These are phyloP conservation scores for Silene noctiflora DNA, from an alignment of 179 eudicot species.

Conservation along the genomic window DNA sequence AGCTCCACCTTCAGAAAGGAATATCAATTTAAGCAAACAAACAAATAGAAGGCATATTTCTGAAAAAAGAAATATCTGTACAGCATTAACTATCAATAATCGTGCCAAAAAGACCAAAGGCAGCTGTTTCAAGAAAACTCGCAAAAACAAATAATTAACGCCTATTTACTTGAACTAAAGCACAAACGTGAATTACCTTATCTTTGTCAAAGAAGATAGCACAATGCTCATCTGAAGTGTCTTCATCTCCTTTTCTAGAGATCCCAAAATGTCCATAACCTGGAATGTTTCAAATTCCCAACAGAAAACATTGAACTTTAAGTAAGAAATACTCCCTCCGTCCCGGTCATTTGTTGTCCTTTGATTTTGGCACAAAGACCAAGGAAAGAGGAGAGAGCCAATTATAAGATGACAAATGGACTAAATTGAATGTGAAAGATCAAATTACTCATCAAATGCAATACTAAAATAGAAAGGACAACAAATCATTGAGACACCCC, in stretches of 20 bases:
- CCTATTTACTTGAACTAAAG: neutral
- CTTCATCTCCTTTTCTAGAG: conserved; percentile 90
- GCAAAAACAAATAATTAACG: neutral
- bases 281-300: conserved; percentile 19
- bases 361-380: too few relatives aligned
- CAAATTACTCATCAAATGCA: too few relatives aligned
- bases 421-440: too few relatives aligned
- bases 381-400: too few relatives aligned
- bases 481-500: too few relatives aligned
- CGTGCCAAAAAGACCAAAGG: neutral
- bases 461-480: too few relatives aligned
- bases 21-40: conserved; percentile 7
- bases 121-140: neutral
- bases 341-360: too few relatives aligned
- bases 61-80: too few relatives aligned
- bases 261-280: conserved; percentile 89
- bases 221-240: conserved; percentile 78
- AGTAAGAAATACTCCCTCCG: neutral
- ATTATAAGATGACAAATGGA: too few relatives aligned
- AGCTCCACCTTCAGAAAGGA: conserved; percentile 64
- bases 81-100: neutral
- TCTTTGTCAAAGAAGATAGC: conserved; percentile 87
- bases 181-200: conserved; percentile 44
- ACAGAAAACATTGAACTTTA: conserved; percentile 8
- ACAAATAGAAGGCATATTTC: neutral